These are phyloP conservation scores for Ogataea nonfermentans DNA, from an alignment of 805 yeast species.

Conservation along the genomic window DNA sequence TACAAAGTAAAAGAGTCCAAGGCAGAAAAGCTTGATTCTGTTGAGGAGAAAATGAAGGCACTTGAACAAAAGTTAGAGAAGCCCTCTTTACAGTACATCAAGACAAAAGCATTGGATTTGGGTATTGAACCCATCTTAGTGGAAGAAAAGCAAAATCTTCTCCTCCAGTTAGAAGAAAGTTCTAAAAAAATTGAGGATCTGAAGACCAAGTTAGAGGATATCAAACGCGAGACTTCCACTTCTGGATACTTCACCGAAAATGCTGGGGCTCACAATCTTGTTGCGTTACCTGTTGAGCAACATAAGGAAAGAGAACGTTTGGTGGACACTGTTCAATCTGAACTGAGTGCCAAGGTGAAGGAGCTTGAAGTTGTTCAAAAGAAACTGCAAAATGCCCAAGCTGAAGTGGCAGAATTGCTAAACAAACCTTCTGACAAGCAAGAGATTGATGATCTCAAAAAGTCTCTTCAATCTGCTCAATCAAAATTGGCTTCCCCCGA, in stretches of 20 bases:
- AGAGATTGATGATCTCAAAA: conserved; percentile 1
- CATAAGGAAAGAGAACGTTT: not conserved
- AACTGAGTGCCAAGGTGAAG: too few relatives aligned
- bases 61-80: conserved; percentile 2
- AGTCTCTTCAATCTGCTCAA: conserved; percentile 4
- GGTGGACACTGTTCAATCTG: too few relatives aligned
- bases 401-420: too few relatives aligned
- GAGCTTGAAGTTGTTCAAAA: not conserved
- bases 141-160: too few relatives aligned
- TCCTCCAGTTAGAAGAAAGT: too few relatives aligned
- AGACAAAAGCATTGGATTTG: too few relatives aligned
- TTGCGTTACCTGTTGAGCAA: conserved; percentile 11
- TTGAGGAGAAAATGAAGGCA: not conserved
- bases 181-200: too few relatives aligned
- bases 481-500: conserved; percentile 27
- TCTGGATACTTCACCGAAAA: conserved; percentile 31
- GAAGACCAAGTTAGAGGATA: not conserved
- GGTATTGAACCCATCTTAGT: too few relatives aligned
- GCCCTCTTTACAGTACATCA: too few relatives aligned
- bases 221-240: conserved; percentile 8
- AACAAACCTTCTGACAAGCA: not conserved
- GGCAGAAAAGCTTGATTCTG: conserved; percentile 4
- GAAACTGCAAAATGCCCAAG: not conserved
- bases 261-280: conserved; percentile 21
- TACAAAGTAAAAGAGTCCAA: conserved; percentile 10